Evolutionary conservation across 441 rosid genomes (phyloP), one percentile per base, ranked within the genome.

Genomic region (Adansonia madagascariensis): DNA sequence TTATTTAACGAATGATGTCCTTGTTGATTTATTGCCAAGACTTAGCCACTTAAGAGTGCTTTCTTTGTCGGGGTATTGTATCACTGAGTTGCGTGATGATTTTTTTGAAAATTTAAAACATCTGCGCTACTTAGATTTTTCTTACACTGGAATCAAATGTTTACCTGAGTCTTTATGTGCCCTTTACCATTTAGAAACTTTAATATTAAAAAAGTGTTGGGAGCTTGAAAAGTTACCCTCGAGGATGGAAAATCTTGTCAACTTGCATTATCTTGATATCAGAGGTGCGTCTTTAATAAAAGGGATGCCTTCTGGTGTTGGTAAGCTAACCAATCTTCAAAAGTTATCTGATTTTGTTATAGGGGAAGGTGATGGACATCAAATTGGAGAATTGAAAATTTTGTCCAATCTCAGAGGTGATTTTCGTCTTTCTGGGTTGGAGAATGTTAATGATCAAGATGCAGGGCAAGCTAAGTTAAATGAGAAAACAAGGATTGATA

Each of bases 291-390:
- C 9, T 3, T 24, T 2, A 2, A 0, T 64, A 3, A 46, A 27
- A 35, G 22, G 41, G 12, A 63, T 75, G 78, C 78, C 78, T 4
- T 6, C 6, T 0, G n/a, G 62, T 8, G 15, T 75, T n/a, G 49
- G 61, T n/a, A 39, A 75, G 3, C 56, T 75, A 35, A 65, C 11
- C 14, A 49, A 18, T 1, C 73, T 65, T 39, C n/a, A 22, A 20
- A 64, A 24, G 8, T 65, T 64, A 22, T 39, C 73, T 18, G 0
- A 22, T 8, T 81, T 81, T 66, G 41, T 77, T 7, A 20, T 80
- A 10, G 75, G 71, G 0, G 46, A 41, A 27, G 71, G 50, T 22
- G 17, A 22, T 68, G 69, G 75, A 14, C 35, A 8, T 46, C 44
- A 17, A 24, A 5, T 77, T 10, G 24, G 17, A 41, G 81, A 67